Evolutionary conservation across 2,329 filamentous ascomycete species (phyloP), one percentile per base, ranked within the genome.

Genomic region (Ceratocystis harringtonii): DNA sequence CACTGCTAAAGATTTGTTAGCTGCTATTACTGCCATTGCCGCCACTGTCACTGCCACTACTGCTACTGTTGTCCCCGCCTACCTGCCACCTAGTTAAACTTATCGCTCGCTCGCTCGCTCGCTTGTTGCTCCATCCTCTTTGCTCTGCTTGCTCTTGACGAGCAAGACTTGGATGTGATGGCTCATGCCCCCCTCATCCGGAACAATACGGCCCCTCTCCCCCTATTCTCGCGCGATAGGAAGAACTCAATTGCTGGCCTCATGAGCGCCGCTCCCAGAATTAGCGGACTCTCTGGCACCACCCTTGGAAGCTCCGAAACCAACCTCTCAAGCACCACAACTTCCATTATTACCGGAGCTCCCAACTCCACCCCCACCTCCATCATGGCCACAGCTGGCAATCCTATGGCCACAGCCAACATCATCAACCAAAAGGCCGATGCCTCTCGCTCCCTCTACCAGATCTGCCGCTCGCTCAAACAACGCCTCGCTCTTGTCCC

Each of bases 361-460:
- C 55, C 55, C 52, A 57, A 30, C 55, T 58, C 55, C 55, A 36
- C 30, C 55, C 7, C 55, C 55, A 19, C 55, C 19, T 10, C 75
- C 43, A 70, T 70, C n/a, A 68, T 76, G 63, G 69, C 71, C 8
- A 83, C 75, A 67, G 75, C 79, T 67, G 84, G 84, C 58, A 83
- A 83, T 68, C 83, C 92, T 68, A 78, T 90, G 71, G 88, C 91
- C 68, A 90, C 88, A 67, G 83, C 89, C 74, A 96, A 96, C 75
- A 95, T 99, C 74, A 96, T 99, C 80, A 99, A 99, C 77, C 89
- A 92, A 76, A 89, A 90, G 74, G 94, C 92, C 74, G 92, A 96
- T 74, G 92, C 94, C 69, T 90, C 89, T 65, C 83, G 87, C 67
- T 96, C 92, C 10, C 84, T 99, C 28, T 99, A 96, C 76, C 92